Percentiles rank a stretch among this genome's conserved stretches.
These are phyloP conservation scores for Tulasnella sp. DNA, from an alignment of 768 basidiomycete species.

Conservation along the genomic window DNA sequence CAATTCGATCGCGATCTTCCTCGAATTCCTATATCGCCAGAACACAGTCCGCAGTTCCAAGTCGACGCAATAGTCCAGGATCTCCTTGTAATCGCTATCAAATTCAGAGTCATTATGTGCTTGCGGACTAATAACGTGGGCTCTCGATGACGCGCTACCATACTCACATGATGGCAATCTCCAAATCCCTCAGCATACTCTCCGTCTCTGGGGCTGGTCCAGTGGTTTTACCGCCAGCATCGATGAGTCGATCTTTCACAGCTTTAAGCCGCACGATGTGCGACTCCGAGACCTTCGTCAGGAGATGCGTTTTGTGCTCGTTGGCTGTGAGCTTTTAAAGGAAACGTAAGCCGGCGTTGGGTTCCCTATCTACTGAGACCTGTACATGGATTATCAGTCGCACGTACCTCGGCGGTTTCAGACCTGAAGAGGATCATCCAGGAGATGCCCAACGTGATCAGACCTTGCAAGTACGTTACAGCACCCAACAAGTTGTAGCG, in stretches of 20 bases:
- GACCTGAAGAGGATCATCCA: slow-evolving; percentile 13
- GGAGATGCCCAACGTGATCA: slow-evolving; percentile 6
- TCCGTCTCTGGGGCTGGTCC: background rate
- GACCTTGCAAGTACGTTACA: slow-evolving; percentile 5
- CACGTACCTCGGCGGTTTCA: slow-evolving; percentile 2
- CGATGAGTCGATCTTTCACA: background rate
- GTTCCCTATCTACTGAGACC: background rate
- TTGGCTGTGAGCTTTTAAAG: slow-evolving; percentile 1
- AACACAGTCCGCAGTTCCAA: background rate
- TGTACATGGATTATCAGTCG: background rate
- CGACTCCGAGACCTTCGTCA: background rate
- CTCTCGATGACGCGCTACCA: background rate
- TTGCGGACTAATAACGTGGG: background rate
- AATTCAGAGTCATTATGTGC: background rate
- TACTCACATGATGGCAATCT: slow-evolving; percentile 11
- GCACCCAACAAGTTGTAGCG: slow-evolving; percentile 11
- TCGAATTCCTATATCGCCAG: slow-evolving; percentile 1
- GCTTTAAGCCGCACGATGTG: background rate
- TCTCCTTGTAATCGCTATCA: slow-evolving; percentile 2
- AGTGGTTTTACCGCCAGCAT: background rate
- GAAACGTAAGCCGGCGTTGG: background rate
- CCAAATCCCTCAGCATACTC: slow-evolving; percentile 6
- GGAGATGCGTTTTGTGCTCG: background rate
- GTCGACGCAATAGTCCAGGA: background rate
- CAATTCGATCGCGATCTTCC: background rate